Evolutionary conservation across 345 rosid genomes (phyloP).

Genomic region (Arabis alpina): DNA sequence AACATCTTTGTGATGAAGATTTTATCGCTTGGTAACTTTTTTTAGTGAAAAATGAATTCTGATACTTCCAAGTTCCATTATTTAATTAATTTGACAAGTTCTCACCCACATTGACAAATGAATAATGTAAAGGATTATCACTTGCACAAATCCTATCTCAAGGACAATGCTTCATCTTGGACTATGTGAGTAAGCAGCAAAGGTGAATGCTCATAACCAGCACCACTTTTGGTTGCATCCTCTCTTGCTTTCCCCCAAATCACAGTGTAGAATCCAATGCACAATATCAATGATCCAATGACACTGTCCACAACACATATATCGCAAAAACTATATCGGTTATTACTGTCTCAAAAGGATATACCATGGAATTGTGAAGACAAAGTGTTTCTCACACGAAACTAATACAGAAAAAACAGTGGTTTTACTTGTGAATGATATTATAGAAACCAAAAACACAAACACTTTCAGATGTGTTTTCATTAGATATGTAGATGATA

Average conservation of each 20-base stretch:
- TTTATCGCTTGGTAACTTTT: too few relatives aligned
- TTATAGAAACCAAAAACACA: not conserved
- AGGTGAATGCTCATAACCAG: slow-evolving; percentile 12
- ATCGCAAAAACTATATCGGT: not conserved
- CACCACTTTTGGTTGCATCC: slow-evolving; percentile 12
- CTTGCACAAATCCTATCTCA: slow-evolving; percentile 8
- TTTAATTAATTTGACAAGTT: too few relatives aligned
- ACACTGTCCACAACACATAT: slow-evolving; percentile 20
- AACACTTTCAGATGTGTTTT: not conserved
- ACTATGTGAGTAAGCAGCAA: slow-evolving; percentile 8
- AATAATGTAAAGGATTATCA: not conserved
- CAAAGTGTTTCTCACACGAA: not conserved
- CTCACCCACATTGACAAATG: not conserved
- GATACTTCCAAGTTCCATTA: too few relatives aligned
- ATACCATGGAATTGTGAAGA: not conserved
- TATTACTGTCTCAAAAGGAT: not conserved
- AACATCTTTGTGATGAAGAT: too few relatives aligned
- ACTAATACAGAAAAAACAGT: not conserved
- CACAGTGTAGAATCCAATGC: slow-evolving; percentile 28
- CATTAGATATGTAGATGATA: not conserved
- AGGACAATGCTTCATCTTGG: slow-evolving; percentile 9
- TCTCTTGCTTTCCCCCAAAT: slow-evolving; percentile 47
- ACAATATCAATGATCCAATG: slow-evolving; percentile 34
- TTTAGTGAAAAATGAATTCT: too few relatives aligned
- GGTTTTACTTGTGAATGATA: too few relatives aligned